phyloP scores from a whole-genome alignment of 2,329 filamentous ascomycete genomes.

The Fusarium humuli region DNA sequence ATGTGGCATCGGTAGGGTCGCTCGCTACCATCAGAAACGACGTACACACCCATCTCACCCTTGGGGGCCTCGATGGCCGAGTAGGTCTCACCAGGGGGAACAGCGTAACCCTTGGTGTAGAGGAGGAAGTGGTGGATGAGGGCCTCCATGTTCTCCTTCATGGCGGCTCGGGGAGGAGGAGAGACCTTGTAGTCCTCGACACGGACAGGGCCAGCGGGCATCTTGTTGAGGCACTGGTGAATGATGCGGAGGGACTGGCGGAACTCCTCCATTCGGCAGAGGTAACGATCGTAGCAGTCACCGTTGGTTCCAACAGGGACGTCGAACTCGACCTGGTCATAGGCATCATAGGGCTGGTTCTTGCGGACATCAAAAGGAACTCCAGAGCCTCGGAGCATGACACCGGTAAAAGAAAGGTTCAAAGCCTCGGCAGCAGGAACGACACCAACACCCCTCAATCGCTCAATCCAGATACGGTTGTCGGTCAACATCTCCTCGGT shows the following conservation, averaged over 20 bases:
- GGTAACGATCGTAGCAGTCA: conserved; percentile 98
- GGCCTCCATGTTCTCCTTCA: conserved; percentile 99
- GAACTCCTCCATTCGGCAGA: conserved; percentile 99
- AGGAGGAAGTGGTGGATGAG: conserved; percentile 99
- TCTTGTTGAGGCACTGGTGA: conserved; percentile 98
- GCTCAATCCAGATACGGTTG: conserved; percentile 98
- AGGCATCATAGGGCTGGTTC: conserved; percentile 96
- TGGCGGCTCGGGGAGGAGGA: conserved; percentile 92
- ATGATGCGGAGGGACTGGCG: conserved; percentile 98
- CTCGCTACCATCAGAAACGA: conserved; percentile 96
- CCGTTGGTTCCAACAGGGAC: conserved; percentile 96
- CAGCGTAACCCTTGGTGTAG: conserved; percentile 97
- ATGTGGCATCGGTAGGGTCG: conserved; percentile 98
- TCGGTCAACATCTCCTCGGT: conserved; percentile 98
- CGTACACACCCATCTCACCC: conserved; percentile 98
- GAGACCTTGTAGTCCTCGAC: conserved; percentile 99
- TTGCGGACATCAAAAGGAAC: conserved; percentile 97
- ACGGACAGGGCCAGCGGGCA: conserved; percentile 92
- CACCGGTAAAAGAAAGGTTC: conserved; percentile 95
- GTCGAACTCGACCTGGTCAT: conserved; percentile 97
- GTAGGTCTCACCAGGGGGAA: conserved; percentile 98
- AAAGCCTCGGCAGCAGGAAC: conserved; percentile 93
- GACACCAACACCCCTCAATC: conserved; percentile 91
- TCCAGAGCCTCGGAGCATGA: conserved; percentile 97
- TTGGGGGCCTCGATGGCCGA: conserved; percentile 99